phyloP scores from a whole-genome alignment of 2,329 filamentous ascomycete species.

The Diaporthe aspalathi region DNA sequence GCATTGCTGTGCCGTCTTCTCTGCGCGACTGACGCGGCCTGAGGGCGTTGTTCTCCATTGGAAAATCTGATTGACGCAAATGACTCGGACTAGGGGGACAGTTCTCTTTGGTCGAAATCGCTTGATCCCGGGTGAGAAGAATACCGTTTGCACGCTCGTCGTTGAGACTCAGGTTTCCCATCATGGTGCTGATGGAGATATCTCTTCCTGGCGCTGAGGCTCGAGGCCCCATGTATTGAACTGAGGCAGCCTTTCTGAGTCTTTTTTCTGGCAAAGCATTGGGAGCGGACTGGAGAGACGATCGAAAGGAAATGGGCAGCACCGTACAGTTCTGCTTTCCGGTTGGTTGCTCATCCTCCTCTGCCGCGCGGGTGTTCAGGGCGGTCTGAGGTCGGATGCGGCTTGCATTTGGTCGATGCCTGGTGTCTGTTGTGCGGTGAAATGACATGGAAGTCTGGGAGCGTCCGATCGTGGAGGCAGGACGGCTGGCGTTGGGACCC shows the following conservation, averaged over 20 bases:
- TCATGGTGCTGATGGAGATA: slow-evolving; percentile 47
- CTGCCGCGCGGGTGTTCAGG: slow-evolving; percentile 48
- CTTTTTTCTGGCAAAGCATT: slow-evolving; percentile 41
- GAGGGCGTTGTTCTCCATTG: slow-evolving; percentile 45
- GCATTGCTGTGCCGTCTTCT: slow-evolving; percentile 40
- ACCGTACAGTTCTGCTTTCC: slow-evolving; percentile 54
- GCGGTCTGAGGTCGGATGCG: slow-evolving; percentile 55
- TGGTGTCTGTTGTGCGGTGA: slow-evolving; percentile 59
- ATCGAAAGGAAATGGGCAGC: slow-evolving; percentile 41
- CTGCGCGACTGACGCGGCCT: slow-evolving; percentile 45
- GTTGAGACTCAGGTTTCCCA: slow-evolving; percentile 55
- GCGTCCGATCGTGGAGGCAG: slow-evolving; percentile 55
- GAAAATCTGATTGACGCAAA: slow-evolving; percentile 42
- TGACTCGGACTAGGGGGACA: slow-evolving; percentile 40
- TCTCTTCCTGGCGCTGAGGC: slow-evolving; percentile 46
- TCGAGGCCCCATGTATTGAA: slow-evolving; percentile 42
- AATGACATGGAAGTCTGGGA: slow-evolving; percentile 63
- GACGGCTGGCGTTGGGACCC: slow-evolving; percentile 63
- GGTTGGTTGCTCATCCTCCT: slow-evolving; percentile 44
- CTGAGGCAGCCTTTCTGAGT: slow-evolving; percentile 45
- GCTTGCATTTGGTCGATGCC: slow-evolving; percentile 52
- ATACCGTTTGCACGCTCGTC: slow-evolving; percentile 44
- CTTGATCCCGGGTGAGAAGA: slow-evolving; percentile 56
- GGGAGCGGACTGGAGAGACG: slow-evolving; percentile 37
- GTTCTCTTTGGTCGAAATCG: slow-evolving; percentile 51